Evolutionary conservation across 345 rosid species (phyloP).

Genomic region (Lepidium didymum): DNA sequence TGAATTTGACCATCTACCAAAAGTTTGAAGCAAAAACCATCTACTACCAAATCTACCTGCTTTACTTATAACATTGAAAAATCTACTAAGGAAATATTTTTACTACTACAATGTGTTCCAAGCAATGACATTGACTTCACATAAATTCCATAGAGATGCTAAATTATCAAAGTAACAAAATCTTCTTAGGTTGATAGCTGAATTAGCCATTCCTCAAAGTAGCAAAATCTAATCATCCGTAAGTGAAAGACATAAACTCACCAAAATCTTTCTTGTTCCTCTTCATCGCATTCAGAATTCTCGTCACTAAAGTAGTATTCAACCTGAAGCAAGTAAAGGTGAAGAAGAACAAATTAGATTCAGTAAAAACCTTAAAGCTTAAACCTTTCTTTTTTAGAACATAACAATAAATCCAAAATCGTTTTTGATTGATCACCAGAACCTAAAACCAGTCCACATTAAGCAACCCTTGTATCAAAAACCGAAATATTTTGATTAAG

Average conservation of each 20-base stretch:
- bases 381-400: background rate
- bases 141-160: no score
- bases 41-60: no score
- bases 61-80: no score
- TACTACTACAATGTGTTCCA: no score
- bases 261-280: constrained; percentile 83
- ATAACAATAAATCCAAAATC: background rate
- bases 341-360: background rate
- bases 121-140: no score
- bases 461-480: background rate
- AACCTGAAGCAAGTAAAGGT: constrained; percentile 40
- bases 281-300: constrained; percentile 59
- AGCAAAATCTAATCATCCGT: background rate
- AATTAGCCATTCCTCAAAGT: background rate
- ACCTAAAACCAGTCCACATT: no score
- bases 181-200: background rate
- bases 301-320: constrained; percentile 91
- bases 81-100: no score
- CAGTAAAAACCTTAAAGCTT: background rate
- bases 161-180: background rate
- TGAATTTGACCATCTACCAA: no score
- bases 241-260: constrained; percentile 23
- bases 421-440: no score
- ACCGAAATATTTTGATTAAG: background rate
- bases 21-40: no score